Percentiles rank a stretch among this genome's conserved stretches.
phyloP scores from a whole-genome alignment of 768 basidiomycete genomes.

The Termitomyces sp. region DNA sequence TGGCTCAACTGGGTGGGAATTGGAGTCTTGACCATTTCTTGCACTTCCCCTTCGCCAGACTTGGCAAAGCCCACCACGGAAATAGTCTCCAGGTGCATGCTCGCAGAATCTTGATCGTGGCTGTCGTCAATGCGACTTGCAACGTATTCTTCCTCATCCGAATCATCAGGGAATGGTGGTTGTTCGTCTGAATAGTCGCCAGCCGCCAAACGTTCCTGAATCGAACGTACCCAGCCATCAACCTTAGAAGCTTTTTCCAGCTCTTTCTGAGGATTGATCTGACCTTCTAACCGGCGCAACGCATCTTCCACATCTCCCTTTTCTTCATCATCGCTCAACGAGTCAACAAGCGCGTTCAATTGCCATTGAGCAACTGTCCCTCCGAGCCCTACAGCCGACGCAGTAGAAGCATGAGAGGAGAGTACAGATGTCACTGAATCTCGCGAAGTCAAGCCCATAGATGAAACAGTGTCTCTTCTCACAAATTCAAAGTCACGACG shows the following conservation, averaged over 20 bases:
- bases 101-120: conserved; percentile 8
- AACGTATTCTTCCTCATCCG: conserved; percentile 25
- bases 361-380: conserved; percentile 75
- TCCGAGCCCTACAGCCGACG: conserved; percentile 34
- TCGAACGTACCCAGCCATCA: conserved; percentile 73
- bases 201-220: conserved; percentile 58
- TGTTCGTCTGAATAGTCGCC: conserved; percentile 60
- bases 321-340: conserved; percentile 68
- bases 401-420: conserved; percentile 35
- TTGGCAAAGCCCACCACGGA: not conserved
- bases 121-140: conserved; percentile 9
- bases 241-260: conserved; percentile 72
- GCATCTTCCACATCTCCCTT: conserved; percentile 81
- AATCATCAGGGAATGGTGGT: conserved; percentile 48
- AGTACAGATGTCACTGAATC: conserved; percentile 49
- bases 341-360: conserved; percentile 70
- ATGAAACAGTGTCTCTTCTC: conserved; percentile 67
- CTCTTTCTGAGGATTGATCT: conserved; percentile 70
- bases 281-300: conserved; percentile 73
- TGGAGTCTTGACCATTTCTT: conserved; percentile 23
- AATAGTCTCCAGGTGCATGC: not conserved
- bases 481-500: conserved; percentile 82
- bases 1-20: conserved; percentile 25
- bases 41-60: conserved; percentile 2
- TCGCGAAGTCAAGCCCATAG: conserved; percentile 66